phyloP scores from a whole-genome alignment of 441 rosid genomes.

The Brassica balearica region DNA sequence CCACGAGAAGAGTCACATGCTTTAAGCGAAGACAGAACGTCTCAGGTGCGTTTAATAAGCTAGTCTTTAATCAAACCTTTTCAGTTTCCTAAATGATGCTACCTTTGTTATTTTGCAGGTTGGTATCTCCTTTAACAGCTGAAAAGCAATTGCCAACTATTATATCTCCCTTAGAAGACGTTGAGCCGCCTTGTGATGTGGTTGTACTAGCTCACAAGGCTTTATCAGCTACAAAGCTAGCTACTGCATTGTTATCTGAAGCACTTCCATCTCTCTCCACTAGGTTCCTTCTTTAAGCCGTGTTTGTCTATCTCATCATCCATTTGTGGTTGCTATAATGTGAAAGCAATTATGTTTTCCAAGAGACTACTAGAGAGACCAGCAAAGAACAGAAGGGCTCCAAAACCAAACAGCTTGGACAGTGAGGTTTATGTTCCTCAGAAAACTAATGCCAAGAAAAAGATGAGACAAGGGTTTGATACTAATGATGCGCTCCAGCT shows the following conservation, averaged over 20 bases:
- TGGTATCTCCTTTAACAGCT: constrained; percentile 47
- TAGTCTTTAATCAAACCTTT: no score
- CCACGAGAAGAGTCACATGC: no score
- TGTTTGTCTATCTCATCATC: constrained; percentile 9
- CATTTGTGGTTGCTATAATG: no score
- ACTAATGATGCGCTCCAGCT: constrained; percentile 66
- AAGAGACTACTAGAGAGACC: constrained; percentile 65
- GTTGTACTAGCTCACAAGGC: constrained; percentile 74
- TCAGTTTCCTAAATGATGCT: constrained; percentile 31
- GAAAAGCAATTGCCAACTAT: constrained; percentile 47
- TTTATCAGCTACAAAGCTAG: constrained; percentile 76
- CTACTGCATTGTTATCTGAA: constrained; percentile 52
- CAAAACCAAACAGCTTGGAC: constrained; percentile 49
- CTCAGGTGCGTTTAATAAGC: constrained; percentile 54
- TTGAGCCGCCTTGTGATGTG: constrained; percentile 50
- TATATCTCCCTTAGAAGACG: constrained; percentile 45
- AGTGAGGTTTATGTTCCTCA: constrained; percentile 49
- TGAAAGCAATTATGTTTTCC: constrained; percentile 25
- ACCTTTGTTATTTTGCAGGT: constrained; percentile 45
- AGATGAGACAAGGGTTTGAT: constrained; percentile 54
- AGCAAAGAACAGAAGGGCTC: constrained; percentile 60
- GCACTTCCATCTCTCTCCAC: constrained; percentile 49
- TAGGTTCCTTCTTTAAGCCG: constrained; percentile 52
- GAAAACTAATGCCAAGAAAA: constrained; percentile 53
- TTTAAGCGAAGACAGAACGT: constrained; percentile 6